phyloP scores from a whole-genome alignment of 768 basidiomycete species.

The Rhodotorula sphaerocarpa region DNA sequence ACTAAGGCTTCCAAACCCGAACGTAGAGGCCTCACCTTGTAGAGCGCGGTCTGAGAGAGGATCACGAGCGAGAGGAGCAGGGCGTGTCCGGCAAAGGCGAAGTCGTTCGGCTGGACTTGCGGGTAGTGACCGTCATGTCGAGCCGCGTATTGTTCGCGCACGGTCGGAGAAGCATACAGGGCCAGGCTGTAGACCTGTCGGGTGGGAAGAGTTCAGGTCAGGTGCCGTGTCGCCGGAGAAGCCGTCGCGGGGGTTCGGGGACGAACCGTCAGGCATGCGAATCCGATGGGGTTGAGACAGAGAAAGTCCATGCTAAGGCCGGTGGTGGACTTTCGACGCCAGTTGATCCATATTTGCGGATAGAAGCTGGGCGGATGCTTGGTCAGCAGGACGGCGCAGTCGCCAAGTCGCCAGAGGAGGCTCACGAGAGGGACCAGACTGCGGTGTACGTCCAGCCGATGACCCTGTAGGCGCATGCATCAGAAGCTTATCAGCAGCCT shows the following conservation, averaged over 20 bases:
- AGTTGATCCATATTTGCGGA: slow-evolving; percentile 25
- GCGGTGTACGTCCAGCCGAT: slow-evolving; percentile 42
- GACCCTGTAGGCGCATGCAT: not conserved
- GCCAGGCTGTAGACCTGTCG: slow-evolving; percentile 42
- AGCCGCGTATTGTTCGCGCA: slow-evolving; percentile 43
- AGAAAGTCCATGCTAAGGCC: slow-evolving; percentile 42
- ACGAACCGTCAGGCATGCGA: slow-evolving; percentile 38
- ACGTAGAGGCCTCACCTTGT: slow-evolving; percentile 28
- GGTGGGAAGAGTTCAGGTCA: too few species aligned
- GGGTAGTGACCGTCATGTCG: slow-evolving; percentile 45
- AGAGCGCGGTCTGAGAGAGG: slow-evolving; percentile 43
- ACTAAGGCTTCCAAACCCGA: too few species aligned
- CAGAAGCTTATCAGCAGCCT: too few species aligned
- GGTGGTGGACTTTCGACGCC: not conserved
- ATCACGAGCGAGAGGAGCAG: slow-evolving; percentile 41
- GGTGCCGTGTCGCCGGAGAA: too few species aligned
- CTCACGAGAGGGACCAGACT: slow-evolving; percentile 42
- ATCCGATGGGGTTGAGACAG: slow-evolving; percentile 46
- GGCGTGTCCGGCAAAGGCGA: slow-evolving; percentile 46
- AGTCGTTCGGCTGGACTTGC: slow-evolving; percentile 44
- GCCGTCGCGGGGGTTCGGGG: not conserved
- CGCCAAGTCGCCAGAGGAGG: too few species aligned
- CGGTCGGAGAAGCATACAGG: slow-evolving; percentile 40
- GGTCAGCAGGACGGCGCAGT: too few species aligned
- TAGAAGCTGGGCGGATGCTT: slow-evolving; percentile 16